Evolutionary conservation across 2,329 filamentous ascomycete genomes (phyloP).

Genomic region (Elsinoe arachidis): DNA sequence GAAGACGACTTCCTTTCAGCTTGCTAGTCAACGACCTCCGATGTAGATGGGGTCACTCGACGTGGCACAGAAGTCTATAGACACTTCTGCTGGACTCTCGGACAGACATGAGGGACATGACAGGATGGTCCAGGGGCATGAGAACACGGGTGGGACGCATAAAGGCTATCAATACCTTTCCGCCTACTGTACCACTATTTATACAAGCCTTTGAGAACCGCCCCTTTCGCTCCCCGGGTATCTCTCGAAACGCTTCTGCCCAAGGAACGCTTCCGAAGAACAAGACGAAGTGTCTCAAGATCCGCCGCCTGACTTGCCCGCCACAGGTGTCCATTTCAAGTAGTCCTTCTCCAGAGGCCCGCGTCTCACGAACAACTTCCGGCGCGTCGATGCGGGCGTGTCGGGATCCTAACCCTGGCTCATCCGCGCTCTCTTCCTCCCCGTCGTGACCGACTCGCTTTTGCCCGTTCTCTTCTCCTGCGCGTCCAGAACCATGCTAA

Average conservation of each 20-base stretch:
- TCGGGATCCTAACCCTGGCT: conserved; percentile 5
- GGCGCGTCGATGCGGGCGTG: background rate
- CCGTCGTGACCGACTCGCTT: background rate
- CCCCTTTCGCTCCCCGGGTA: background rate
- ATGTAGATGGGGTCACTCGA: too few relatives aligned
- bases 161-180: background rate
- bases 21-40: too few relatives aligned
- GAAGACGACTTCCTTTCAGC: too few relatives aligned
- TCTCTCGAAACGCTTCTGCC: background rate
- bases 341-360: background rate
- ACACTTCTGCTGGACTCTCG: too few relatives aligned
- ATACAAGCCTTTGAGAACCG: background rate
- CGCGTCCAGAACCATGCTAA: conserved; percentile 53
- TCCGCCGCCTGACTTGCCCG: background rate
- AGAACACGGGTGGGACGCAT: background rate
- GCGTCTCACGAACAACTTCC: background rate
- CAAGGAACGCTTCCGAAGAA: too few relatives aligned
- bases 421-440: conserved; percentile 11
- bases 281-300: too few relatives aligned
- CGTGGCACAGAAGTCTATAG: too few relatives aligned
- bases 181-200: background rate
- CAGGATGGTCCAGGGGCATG: background rate
- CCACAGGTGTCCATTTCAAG: background rate
- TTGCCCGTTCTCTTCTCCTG: conserved; percentile 37
- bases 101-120: too few relatives aligned